Conservation (phyloP, 1,284 basidiomycete genomes). For the Blastosporella zonata region DNA sequence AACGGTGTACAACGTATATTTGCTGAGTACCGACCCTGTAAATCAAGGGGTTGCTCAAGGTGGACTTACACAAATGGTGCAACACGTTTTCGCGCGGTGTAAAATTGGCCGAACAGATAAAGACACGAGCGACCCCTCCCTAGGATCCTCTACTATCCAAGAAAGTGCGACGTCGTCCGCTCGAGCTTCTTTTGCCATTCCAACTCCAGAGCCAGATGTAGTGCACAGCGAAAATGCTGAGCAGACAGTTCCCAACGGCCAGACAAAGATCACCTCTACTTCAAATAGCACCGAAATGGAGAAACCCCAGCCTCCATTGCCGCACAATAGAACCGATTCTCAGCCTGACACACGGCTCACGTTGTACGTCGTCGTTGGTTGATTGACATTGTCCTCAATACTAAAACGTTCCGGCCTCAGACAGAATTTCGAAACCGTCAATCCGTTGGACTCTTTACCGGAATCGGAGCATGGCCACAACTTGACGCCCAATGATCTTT, state of each 20-base stretch:
- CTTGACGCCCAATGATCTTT: constrained; percentile 74
- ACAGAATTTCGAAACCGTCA: constrained; percentile 32
- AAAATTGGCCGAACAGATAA: constrained; percentile 29
- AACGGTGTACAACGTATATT: constrained; percentile 95
- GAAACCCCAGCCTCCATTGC: constrained; percentile 9
- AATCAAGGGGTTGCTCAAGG: constrained; percentile 98
- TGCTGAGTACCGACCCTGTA: constrained; percentile 83
- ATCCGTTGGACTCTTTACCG: constrained; percentile 25
- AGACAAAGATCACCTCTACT: background rate
- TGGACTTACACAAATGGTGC: constrained; percentile 94
- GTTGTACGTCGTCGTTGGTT: constrained; percentile 11
- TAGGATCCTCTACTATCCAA: constrained; percentile 12
- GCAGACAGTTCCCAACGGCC: background rate
- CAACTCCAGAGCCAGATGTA: constrained; percentile 15
- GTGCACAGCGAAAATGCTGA: background rate
- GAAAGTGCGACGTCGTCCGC: constrained; percentile 20
- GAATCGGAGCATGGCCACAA: constrained; percentile 28
- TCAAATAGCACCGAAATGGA: background rate
- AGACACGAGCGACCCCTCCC: constrained; percentile 13
- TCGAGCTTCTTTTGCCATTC: constrained; percentile 17
- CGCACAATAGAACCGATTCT: constrained; percentile 7
- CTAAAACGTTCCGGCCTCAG: constrained; percentile 16
- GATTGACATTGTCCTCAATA: background rate
- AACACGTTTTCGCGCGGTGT: constrained; percentile 88
- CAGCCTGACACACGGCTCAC: constrained; percentile 9